Evolutionary conservation across 345 rosid genomes (phyloP), one percentile per base, ranked within the genome.

Genomic region (Syzygium aqueum): DNA sequence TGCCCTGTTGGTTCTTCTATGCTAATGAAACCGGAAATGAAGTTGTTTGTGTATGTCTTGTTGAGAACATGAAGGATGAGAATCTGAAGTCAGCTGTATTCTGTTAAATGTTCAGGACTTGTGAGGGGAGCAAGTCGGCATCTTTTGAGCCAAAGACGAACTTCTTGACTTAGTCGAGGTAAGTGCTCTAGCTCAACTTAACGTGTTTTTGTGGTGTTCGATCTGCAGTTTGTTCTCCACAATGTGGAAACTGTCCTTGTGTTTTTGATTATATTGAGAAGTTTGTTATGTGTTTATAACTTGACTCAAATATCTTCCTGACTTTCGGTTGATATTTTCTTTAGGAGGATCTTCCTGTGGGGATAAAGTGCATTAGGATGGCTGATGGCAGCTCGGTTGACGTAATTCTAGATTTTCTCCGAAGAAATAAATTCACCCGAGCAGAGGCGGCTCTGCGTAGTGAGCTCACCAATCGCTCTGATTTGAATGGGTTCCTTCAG

Each of bases 391-490:
- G 93, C 89, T 93, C 97, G 10, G 92, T 95, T 73, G 98, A 96
- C 89, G 94, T 90, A 90, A 96, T 98, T 89, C 87, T 98, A 87
- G 97, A 96, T 67, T 98, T 95, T 91, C 91, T 98, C 87, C 91
- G 91, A 94, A 95, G 89, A 63, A 96, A 96, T 89, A 94, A 88
- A 77, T 95, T 98, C 91, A 92, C 95, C 2, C 92, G 96, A 88
- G 99, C 99, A 85, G 99, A 98, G 94, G 97, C 96, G 86, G 99
- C 99, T 86, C 90, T 98, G 89, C 98, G 96, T 77, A 89, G 95
- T 88, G 99, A 98, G 95, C 94, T 98, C 5, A 86, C 83, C 77
- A 91, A 89, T 90, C 93, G 54, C 43, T 94, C 96, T 90, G 99
- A 97, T 92, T 90, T 95, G 78, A 96, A 94, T 92, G 96, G 94